A percentile compares a stretch with the other conserved stretches of the same genome.
These are phyloP conservation scores for Echria macrotheca DNA, from an alignment of 495 filamentous ascomycete species.

Conservation along the genomic window DNA sequence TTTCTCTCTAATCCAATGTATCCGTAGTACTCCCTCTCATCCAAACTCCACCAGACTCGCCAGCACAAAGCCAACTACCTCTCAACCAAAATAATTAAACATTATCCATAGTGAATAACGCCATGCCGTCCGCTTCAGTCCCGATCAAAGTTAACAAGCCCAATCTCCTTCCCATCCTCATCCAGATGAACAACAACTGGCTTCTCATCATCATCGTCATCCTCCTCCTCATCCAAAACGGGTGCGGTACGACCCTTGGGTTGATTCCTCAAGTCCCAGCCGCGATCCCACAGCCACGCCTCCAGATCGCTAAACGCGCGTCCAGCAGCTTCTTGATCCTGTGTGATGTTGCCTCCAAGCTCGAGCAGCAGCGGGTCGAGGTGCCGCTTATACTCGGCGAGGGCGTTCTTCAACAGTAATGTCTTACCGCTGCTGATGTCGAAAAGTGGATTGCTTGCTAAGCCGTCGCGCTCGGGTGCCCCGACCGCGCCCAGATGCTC, in stretches of 20 bases:
- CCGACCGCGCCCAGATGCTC: conserved; percentile 48
- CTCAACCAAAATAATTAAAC: too few species aligned
- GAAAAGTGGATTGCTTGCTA: conserved; percentile 28
- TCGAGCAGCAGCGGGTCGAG: conserved; percentile 33
- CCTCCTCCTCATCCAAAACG: conserved; percentile 66
- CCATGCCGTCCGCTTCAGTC: too few species aligned
- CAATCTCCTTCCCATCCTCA: conserved; percentile 42
- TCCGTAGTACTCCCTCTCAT: too few species aligned
- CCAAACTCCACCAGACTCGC: too few species aligned
- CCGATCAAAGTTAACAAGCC: conserved; percentile 38
- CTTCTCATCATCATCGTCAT: conserved; percentile 73
- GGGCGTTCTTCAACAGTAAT: conserved; percentile 29
- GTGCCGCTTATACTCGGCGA: conserved; percentile 40
- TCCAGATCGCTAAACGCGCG: conserved; percentile 40
- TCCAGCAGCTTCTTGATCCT: conserved; percentile 30
- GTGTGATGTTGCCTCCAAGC: conserved; percentile 23
- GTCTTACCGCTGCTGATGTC: conserved; percentile 31
- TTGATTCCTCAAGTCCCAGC: conserved; percentile 40
- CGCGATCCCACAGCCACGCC: conserved; percentile 36
- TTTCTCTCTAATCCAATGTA: too few species aligned
- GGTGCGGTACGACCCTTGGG: neutral
- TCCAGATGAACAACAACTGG: conserved; percentile 74
- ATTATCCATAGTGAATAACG: too few species aligned
- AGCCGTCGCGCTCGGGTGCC: neutral
- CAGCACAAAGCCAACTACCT: too few species aligned